These are phyloP conservation scores for Oryza officinalis DNA, from an alignment of 176 grass and related monocot species.

Conservation along the genomic window DNA sequence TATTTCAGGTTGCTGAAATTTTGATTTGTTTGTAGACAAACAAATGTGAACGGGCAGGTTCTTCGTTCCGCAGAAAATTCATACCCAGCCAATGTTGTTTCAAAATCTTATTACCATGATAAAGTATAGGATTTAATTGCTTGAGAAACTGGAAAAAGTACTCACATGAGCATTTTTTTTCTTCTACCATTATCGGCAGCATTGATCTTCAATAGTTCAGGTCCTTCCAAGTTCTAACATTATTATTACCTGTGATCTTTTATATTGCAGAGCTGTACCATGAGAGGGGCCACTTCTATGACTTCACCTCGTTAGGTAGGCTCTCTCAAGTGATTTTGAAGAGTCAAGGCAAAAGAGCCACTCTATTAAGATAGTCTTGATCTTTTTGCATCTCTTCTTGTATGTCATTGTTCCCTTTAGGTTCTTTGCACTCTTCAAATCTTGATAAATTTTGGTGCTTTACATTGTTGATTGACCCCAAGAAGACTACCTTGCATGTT, in stretches of 20 bases:
- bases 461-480: not conserved
- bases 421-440: not conserved
- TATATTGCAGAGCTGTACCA: constrained; percentile 73
- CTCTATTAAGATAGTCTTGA: not conserved
- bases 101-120: not conserved
- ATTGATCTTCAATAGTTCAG: constrained; percentile 1
- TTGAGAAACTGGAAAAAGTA: not conserved
- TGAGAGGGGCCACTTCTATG: constrained; percentile 90
- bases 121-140: not conserved
- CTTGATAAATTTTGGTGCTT: not conserved
- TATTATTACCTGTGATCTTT: constrained; percentile 18
- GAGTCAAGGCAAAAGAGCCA: not conserved
- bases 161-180: not conserved
- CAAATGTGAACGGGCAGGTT: not conserved
- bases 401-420: not conserved
- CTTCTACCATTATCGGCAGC: not conserved
- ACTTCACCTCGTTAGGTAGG: constrained; percentile 90
- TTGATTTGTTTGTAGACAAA: not conserved
- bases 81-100: not conserved
- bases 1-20: not conserved
- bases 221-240: not conserved
- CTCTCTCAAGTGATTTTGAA: constrained; percentile 16
- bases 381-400: not conserved
- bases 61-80: not conserved
- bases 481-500: not conserved